Evolutionary conservation across 805 yeast genomes (phyloP).

Genomic region (Komagataella pseudopastoris): DNA sequence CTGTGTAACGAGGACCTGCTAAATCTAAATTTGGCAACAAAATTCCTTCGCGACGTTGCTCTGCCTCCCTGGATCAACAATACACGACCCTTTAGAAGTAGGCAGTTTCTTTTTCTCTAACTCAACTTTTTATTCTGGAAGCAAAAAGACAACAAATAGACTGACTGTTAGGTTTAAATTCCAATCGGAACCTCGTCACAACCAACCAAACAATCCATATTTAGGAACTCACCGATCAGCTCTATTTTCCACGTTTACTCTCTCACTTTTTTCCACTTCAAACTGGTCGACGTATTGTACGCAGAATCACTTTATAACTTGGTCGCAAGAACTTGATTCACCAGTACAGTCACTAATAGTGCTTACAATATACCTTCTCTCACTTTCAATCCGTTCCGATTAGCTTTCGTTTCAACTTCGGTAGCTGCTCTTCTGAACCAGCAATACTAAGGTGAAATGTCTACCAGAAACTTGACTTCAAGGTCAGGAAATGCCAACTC

Average conservation of each 20-base stretch:
- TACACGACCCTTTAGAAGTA: background rate
- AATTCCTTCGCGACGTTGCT: background rate
- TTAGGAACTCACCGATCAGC: background rate
- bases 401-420: too few species aligned
- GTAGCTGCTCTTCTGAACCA: background rate
- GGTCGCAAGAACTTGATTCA: background rate
- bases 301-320: background rate
- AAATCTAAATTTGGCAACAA: background rate
- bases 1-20: background rate
- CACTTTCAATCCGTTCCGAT: background rate
- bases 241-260: background rate
- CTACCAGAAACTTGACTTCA: slow-evolving; percentile 19
- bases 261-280: background rate
- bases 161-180: background rate
- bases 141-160: background rate
- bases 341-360: background rate
- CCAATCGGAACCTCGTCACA: background rate
- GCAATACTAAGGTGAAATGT: slow-evolving; percentile 7
- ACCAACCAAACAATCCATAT: background rate
- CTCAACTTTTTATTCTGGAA: background rate
- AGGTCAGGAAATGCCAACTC: slow-evolving; percentile 19
- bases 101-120: background rate
- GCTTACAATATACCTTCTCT: background rate
- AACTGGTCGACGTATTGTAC: background rate
- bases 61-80: background rate